A percentile compares a stretch with the other conserved stretches of the same genome.
These are phyloP conservation scores for Collybiopsis confluens DNA, from an alignment of 768 basidiomycete genomes.

Conservation along the genomic window DNA sequence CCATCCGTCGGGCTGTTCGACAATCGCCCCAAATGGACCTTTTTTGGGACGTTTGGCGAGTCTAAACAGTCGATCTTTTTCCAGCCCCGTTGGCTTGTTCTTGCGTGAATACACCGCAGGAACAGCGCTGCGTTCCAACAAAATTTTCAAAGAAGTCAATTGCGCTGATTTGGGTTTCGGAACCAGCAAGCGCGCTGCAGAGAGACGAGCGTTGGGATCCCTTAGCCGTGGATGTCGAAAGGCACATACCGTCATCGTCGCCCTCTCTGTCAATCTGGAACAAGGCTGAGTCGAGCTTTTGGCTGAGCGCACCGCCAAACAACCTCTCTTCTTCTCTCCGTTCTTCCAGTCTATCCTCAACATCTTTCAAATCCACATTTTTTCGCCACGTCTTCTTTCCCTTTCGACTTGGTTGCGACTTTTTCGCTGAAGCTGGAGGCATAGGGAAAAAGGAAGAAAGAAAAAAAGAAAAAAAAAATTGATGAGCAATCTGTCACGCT, in stretches of 20 bases:
- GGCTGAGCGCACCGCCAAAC: conserved; percentile 56
- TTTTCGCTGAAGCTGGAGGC: conserved; percentile 53
- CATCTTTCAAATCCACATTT: conserved; percentile 80
- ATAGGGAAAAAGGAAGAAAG: conserved; percentile 12
- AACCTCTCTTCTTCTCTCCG: conserved; percentile 78
- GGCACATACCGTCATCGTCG: conserved; percentile 60
- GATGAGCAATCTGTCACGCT: neutral
- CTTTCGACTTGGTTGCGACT: conserved; percentile 65
- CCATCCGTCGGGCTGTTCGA: conserved; percentile 66
- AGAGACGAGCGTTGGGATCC: neutral
- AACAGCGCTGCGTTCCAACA: conserved; percentile 82
- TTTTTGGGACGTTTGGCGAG: conserved; percentile 70
- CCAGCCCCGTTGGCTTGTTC: conserved; percentile 50
- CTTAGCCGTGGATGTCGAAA: no score
- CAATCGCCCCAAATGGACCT: conserved; percentile 67
- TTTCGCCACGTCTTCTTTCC: conserved; percentile 95
- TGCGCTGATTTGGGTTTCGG: conserved; percentile 42
- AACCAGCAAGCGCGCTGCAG: conserved; percentile 53
- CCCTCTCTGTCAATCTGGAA: conserved; percentile 81
- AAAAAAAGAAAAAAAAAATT: neutral
- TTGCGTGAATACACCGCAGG: conserved; percentile 69
- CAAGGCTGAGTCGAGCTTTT: conserved; percentile 66
- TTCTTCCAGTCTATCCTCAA: conserved; percentile 73
- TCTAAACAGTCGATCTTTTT: conserved; percentile 71
- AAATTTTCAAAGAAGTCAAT: conserved; percentile 72